These are phyloP conservation scores for Lithospermum erythrorhizon DNA, from an alignment of 257 asterid species.

Conservation along the genomic window DNA sequence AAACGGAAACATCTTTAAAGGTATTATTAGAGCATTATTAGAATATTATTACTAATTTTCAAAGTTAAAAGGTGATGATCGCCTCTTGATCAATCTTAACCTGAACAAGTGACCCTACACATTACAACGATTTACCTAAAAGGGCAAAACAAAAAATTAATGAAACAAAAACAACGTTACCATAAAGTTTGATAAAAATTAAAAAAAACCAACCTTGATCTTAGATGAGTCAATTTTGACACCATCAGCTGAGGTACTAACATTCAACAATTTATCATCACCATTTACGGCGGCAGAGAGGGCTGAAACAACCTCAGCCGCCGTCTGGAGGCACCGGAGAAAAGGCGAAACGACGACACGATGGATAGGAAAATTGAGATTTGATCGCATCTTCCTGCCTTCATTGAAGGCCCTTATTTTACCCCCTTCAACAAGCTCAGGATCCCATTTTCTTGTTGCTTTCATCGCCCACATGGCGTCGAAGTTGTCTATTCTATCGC, in stretches of 20 bases:
- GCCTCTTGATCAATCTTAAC: too few species aligned
- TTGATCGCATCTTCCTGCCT: conserved; percentile 44
- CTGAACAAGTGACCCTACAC: too few species aligned
- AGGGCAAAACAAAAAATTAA: too few species aligned
- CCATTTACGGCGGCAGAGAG: conserved; percentile 43
- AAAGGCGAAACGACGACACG: conserved; percentile 81
- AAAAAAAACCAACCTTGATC: conserved; percentile 48
- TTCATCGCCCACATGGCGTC: conserved; percentile 59
- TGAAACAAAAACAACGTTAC: too few species aligned
- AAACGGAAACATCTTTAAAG: too few species aligned
- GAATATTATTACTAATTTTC: too few species aligned
- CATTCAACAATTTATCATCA: conserved; percentile 27
- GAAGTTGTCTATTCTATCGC: conserved; percentile 71
- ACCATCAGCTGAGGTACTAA: conserved; percentile 30
- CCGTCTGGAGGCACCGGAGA: conserved; percentile 82
- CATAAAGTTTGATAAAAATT: too few species aligned
- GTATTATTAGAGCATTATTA: too few species aligned
- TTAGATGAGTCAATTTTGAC: conserved; percentile 55
- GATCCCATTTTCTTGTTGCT: conserved; percentile 87
- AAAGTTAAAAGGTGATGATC: too few species aligned
- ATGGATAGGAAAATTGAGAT: conserved; percentile 50
- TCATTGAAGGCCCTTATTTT: conserved; percentile 56
- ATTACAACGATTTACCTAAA: too few species aligned
- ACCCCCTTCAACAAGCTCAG: conserved; percentile 72
- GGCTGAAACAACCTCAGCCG: conserved; percentile 53